A percentile compares a stretch with the other conserved stretches of the same genome.
Conservation (phyloP, 23 red algal genomes). For the Gracilaria vermiculophylla region DNA sequence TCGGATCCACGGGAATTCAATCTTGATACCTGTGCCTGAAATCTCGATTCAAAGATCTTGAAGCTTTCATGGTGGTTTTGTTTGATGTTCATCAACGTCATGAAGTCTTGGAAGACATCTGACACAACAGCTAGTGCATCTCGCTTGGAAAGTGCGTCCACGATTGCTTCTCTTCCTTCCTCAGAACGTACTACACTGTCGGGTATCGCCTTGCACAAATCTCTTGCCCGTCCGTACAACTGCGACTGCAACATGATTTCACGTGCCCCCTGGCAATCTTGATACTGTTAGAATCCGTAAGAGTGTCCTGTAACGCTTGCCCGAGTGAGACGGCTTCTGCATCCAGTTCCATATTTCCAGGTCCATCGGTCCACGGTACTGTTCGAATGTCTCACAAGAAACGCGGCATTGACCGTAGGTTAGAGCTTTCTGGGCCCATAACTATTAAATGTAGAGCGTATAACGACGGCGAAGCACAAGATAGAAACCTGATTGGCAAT, state of each 20-base stretch:
- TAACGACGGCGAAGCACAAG: no score
- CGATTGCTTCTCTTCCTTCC: background rate
- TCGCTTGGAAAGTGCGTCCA: background rate
- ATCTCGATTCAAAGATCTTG: background rate
- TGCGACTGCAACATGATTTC: slow-evolving; percentile 41
- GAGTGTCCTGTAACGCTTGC: slow-evolving; percentile 7
- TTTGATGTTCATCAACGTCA: background rate
- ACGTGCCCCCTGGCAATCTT: background rate
- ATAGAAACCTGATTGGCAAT: no score
- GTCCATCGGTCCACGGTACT: slow-evolving; percentile 26
- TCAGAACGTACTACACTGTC: background rate
- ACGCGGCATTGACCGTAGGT: background rate
- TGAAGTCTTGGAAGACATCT: background rate
- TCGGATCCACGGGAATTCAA: background rate
- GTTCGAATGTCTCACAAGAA: slow-evolving; percentile 21
- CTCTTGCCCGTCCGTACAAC: slow-evolving; percentile 23
- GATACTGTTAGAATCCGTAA: slow-evolving; percentile 11
- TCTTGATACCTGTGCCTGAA: slow-evolving; percentile 18
- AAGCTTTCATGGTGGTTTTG: background rate
- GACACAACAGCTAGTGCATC: slow-evolving; percentile 20
- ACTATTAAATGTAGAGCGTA: no score
- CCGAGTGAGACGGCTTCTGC: background rate
- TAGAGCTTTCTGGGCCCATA: slow-evolving; percentile 54
- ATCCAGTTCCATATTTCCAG: background rate
- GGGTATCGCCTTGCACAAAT: slow-evolving; percentile 24